Evolutionary conservation across 2,329 filamentous ascomycete species (phyloP).

Genomic region (Pseudonectria foliicola): DNA sequence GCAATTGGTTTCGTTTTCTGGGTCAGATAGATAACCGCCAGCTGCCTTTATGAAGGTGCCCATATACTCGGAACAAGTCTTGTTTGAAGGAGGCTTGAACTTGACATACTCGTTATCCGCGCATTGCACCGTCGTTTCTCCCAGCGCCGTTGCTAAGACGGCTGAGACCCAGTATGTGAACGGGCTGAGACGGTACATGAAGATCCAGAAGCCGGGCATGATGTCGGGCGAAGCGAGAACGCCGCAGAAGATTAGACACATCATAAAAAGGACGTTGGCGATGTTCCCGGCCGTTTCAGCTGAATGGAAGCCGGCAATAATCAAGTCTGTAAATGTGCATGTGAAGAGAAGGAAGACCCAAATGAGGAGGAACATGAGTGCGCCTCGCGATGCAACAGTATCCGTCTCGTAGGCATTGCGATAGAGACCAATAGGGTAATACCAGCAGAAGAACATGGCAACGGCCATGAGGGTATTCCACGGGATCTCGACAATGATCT

Average conservation of each 20-base stretch:
- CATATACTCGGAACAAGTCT: conserved; percentile 57
- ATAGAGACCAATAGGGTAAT: conserved; percentile 62
- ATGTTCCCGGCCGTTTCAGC: conserved; percentile 62
- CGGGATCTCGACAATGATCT: conserved; percentile 63
- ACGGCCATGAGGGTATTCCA: conserved; percentile 60
- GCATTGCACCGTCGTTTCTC: conserved; percentile 59
- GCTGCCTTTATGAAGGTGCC: conserved; percentile 35
- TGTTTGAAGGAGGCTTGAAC: conserved; percentile 54
- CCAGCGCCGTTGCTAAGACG: conserved; percentile 63
- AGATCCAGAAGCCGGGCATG: conserved; percentile 44
- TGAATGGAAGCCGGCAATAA: conserved; percentile 57
- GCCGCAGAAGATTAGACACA: conserved; percentile 41
- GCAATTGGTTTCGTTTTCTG: conserved; percentile 41
- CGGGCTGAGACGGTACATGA: conserved; percentile 63
- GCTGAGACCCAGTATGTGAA: conserved; percentile 75
- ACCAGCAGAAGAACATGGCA: conserved; percentile 61
- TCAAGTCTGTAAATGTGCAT: conserved; percentile 58
- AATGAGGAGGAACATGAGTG: conserved; percentile 57
- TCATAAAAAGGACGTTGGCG: conserved; percentile 56
- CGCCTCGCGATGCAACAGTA: conserved; percentile 48
- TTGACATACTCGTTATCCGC: conserved; percentile 60
- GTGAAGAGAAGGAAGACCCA: conserved; percentile 59
- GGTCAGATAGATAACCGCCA: conserved; percentile 49
- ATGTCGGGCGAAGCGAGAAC: conserved; percentile 33
- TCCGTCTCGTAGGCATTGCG: conserved; percentile 46